phyloP scores from a whole-genome alignment of 495 filamentous ascomycete genomes.

The Lepidopterella palustris region DNA sequence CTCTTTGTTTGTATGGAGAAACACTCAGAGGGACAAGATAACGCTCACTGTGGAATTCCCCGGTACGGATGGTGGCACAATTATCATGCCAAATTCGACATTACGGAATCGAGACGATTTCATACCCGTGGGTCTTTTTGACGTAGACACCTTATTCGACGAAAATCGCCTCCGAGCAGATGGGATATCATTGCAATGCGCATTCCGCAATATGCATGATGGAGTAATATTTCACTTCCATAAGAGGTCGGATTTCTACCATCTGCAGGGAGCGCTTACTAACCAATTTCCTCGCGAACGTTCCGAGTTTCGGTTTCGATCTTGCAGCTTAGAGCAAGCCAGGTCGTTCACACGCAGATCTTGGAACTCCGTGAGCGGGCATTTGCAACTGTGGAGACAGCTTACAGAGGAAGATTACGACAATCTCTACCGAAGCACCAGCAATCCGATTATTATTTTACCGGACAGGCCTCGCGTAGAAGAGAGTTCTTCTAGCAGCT shows the following conservation, averaged over 20 bases:
- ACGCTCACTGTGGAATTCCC: neutral
- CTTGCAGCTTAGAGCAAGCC: neutral
- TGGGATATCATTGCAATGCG: neutral
- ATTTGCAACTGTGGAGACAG: neutral
- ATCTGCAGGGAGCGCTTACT: neutral
- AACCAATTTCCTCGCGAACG: neutral
- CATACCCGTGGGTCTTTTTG: neutral
- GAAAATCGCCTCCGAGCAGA: neutral
- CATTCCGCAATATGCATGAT: neutral
- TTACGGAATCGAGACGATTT: neutral
- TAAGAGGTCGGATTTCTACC: neutral
- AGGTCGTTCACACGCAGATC: neutral
- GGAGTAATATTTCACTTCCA: neutral
- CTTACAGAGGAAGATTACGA: neutral
- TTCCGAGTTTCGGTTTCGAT: neutral
- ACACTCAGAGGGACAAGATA: neutral
- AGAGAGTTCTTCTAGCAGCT: too few species aligned
- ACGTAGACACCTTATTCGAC: neutral
- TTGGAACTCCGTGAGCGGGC: neutral
- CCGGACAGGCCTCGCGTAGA: too few species aligned
- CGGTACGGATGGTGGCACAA: neutral
- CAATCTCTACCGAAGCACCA: too few species aligned
- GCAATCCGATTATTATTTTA: too few species aligned
- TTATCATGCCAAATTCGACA: neutral
- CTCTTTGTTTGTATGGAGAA: neutral